Evolutionary conservation across 73 alveolate genomes (phyloP).

Genomic region (Tetrahymena borealis): DNA sequence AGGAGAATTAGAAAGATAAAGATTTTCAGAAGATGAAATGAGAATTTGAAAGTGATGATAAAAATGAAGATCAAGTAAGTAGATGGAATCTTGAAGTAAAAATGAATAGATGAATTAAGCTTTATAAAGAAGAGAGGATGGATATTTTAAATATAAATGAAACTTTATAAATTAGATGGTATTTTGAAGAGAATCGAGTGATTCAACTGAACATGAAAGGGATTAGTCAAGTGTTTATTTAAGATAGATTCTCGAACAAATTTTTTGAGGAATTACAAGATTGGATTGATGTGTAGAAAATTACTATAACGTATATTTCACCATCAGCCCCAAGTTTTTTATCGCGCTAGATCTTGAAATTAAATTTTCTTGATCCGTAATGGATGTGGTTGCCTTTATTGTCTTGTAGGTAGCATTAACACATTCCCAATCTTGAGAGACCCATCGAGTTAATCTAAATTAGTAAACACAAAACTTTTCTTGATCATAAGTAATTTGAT

Average conservation of each 20-base stretch:
- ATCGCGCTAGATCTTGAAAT: background rate
- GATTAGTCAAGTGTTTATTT: background rate
- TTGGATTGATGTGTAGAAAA: background rate
- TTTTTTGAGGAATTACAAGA: background rate
- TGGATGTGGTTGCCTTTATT: background rate
- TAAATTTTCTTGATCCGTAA: background rate
- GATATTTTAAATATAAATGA: background rate
- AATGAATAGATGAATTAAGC: background rate
- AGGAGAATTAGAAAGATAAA: background rate
- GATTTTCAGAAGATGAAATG: background rate
- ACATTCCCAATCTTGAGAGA: background rate
- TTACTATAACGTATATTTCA: background rate
- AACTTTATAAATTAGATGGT: background rate
- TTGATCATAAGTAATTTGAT: background rate
- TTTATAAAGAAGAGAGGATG: background rate
- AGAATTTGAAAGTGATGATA: background rate
- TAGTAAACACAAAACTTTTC: background rate
- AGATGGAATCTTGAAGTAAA: background rate
- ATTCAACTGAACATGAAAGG: background rate
- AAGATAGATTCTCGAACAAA: background rate
- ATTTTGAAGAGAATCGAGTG: background rate
- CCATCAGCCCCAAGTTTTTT: background rate
- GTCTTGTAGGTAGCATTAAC: slow-evolving; percentile 1
- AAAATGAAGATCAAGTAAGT: background rate
- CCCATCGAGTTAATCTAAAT: background rate